A percentile compares a stretch with the other conserved stretches of the same genome.
These are phyloP conservation scores for Penicillium macrosclerotiorum DNA, from an alignment of 495 filamentous ascomycete genomes.

Conservation along the genomic window DNA sequence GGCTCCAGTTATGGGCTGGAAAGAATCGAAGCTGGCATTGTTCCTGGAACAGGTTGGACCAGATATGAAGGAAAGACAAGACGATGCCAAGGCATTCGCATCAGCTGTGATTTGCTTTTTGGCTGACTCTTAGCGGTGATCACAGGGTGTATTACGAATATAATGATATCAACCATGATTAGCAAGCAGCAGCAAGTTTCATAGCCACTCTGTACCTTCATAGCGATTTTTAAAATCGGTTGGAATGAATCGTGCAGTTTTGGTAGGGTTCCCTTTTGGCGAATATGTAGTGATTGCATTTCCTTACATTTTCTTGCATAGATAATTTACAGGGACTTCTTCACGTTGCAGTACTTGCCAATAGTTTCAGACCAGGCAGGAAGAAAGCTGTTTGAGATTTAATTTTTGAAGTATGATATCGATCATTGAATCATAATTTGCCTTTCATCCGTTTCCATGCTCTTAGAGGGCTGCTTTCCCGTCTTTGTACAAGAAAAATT, in stretches of 20 bases:
- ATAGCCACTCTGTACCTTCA: too few relatives aligned
- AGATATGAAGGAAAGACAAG: slow-evolving; percentile 18
- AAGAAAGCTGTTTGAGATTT: not conserved
- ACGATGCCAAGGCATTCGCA: slow-evolving; percentile 25
- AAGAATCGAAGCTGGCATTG: slow-evolving; percentile 24
- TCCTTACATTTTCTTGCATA: too few relatives aligned
- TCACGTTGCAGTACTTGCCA: too few relatives aligned
- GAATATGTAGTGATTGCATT: too few relatives aligned
- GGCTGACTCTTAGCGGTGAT: slow-evolving; percentile 25
- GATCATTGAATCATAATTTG: not conserved
- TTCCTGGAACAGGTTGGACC: slow-evolving; percentile 29
- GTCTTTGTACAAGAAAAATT: slow-evolving; percentile 81
- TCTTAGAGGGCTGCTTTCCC: slow-evolving; percentile 25
- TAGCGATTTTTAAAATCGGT: too few relatives aligned
- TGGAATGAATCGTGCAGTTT: too few relatives aligned
- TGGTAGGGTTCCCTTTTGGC: too few relatives aligned
- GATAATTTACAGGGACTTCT: too few relatives aligned
- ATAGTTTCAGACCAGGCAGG: too few relatives aligned
- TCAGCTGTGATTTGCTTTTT: slow-evolving; percentile 24
- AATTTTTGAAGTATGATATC: not conserved
- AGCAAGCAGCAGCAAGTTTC: too few relatives aligned
- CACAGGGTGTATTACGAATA: too few relatives aligned
- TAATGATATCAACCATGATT: too few relatives aligned
- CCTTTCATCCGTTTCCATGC: slow-evolving; percentile 6
- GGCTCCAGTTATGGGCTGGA: slow-evolving; percentile 26